Percentiles rank a stretch among this genome's conserved stretches.
phyloP scores from a whole-genome alignment of 2,329 filamentous ascomycete species.

The Lecanicillium sp. region DNA sequence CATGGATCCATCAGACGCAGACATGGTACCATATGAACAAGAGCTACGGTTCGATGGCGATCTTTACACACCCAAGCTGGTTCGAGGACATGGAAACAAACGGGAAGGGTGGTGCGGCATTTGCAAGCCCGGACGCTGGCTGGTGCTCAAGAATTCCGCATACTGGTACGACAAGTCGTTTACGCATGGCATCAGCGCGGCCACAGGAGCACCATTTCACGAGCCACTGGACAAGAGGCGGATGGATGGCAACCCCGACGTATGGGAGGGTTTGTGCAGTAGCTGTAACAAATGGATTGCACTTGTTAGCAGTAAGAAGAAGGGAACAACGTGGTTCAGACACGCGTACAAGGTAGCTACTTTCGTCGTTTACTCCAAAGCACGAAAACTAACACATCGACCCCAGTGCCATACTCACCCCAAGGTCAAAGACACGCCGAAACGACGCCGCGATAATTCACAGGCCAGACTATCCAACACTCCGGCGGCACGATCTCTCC shows the following conservation, averaged over 20 bases:
- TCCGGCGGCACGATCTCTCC: constrained; percentile 31
- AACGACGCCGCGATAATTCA: constrained; percentile 56
- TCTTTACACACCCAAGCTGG: constrained; percentile 75
- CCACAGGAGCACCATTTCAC: constrained; percentile 70
- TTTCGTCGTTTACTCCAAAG: neutral
- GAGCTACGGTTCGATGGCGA: constrained; percentile 72
- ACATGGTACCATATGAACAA: constrained; percentile 70
- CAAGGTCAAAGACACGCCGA: constrained; percentile 63
- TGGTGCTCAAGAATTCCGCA: constrained; percentile 81
- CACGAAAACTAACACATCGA: constrained; percentile 13
- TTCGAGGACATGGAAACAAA: constrained; percentile 79
- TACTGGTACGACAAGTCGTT: constrained; percentile 94
- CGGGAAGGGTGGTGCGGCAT: constrained; percentile 86
- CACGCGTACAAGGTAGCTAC: constrained; percentile 73
- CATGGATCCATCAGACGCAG: constrained; percentile 70
- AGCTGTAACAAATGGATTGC: constrained; percentile 76
- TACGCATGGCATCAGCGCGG: constrained; percentile 77
- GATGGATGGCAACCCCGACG: constrained; percentile 72
- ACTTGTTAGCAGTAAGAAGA: constrained; percentile 78
- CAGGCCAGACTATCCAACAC: constrained; percentile 29
- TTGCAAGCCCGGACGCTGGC: constrained; percentile 78
- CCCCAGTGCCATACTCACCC: constrained; percentile 60
- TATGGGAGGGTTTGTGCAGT: constrained; percentile 73
- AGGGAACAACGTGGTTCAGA: constrained; percentile 86
- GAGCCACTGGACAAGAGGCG: constrained; percentile 66